phyloP scores from a whole-genome alignment of 1,284 basidiomycete genomes.

The Earliella scabrosa region DNA sequence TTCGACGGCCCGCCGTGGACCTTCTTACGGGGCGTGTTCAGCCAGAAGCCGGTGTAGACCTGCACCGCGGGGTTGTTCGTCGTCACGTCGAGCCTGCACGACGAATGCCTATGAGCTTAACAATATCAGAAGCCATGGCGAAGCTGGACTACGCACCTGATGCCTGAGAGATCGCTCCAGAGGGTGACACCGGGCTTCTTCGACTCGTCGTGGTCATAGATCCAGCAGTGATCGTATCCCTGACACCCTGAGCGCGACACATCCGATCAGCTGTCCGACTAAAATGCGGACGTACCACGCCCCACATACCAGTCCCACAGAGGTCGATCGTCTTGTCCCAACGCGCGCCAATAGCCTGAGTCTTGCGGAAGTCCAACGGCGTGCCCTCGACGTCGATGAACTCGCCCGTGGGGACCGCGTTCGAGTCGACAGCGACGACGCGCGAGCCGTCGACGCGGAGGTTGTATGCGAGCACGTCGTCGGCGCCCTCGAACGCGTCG shows the following conservation, averaged over 20 bases:
- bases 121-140: too few species aligned
- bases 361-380: slow-evolving; percentile 50
- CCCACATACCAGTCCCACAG: slow-evolving; percentile 43
- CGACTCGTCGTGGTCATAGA: slow-evolving; percentile 43
- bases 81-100: slow-evolving; percentile 50
- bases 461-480: slow-evolving; percentile 49
- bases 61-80: slow-evolving; percentile 56
- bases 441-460: slow-evolving; percentile 46
- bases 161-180: slow-evolving; percentile 52
- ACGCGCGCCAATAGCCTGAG: slow-evolving; percentile 42
- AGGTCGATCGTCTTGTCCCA: slow-evolving; percentile 47
- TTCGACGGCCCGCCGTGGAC: slow-evolving; percentile 52
- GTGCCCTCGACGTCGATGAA: slow-evolving; percentile 46
- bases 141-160: slow-evolving; percentile 43
- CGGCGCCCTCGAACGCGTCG: slow-evolving; percentile 54
- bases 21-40: slow-evolving; percentile 50
- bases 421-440: slow-evolving; percentile 49
- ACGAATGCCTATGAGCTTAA: too few species aligned
- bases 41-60: slow-evolving; percentile 50
- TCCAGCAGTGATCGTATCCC: slow-evolving; percentile 40
- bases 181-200: slow-evolving; percentile 34
- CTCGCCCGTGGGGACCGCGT: slow-evolving; percentile 54
- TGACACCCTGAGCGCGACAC: slow-evolving; percentile 25
- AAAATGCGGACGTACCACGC: too few species aligned
- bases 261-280: too few species aligned